These are phyloP conservation scores for Lactifluus pinguis DNA, from an alignment of 768 basidiomycete genomes.

Conservation along the genomic window DNA sequence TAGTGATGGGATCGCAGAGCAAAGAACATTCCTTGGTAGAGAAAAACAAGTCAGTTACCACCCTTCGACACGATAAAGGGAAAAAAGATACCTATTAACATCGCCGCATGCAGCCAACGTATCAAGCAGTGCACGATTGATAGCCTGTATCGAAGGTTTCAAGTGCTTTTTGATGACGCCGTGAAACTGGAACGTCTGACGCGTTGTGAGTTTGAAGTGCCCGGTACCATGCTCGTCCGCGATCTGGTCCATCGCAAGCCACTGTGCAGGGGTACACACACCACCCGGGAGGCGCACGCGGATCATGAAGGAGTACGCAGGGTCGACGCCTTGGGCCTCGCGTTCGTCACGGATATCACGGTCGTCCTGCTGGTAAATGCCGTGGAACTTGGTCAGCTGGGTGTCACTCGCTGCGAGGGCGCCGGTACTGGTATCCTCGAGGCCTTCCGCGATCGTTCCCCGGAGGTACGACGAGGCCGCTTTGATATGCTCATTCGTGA, in stretches of 20 bases:
- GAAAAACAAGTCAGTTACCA: slow-evolving; percentile 9
- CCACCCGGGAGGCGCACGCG: slow-evolving; percentile 94
- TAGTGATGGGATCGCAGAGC: slow-evolving; percentile 81
- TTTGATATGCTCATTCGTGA: slow-evolving; percentile 99
- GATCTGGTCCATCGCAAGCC: slow-evolving; percentile 94
- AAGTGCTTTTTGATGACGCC: slow-evolving; percentile 96
- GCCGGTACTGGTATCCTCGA: slow-evolving; percentile 78
- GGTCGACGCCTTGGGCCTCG: slow-evolving; percentile 84
- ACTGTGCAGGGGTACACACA: slow-evolving; percentile 85
- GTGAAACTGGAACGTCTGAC: slow-evolving; percentile 99
- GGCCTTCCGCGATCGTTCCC: slow-evolving; percentile 90
- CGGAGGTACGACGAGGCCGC: slow-evolving; percentile 89
- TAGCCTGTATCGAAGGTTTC: slow-evolving; percentile 94
- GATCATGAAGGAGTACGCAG: slow-evolving; percentile 98
- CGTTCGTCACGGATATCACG: slow-evolving; percentile 98
- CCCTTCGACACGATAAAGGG: not conserved
- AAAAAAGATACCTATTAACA: slow-evolving; percentile 67
- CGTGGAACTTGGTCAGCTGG: slow-evolving; percentile 97
- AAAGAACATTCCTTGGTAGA: slow-evolving; percentile 68
- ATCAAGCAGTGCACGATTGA: slow-evolving; percentile 85
- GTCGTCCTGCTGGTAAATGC: slow-evolving; percentile 97
- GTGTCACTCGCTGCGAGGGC: slow-evolving; percentile 83
- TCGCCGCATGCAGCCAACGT: slow-evolving; percentile 98
- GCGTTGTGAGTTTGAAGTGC: slow-evolving; percentile 95
- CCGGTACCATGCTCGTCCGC: slow-evolving; percentile 91